phyloP scores from a whole-genome alignment of 331 rosid species.

The Acacia pycnantha region DNA sequence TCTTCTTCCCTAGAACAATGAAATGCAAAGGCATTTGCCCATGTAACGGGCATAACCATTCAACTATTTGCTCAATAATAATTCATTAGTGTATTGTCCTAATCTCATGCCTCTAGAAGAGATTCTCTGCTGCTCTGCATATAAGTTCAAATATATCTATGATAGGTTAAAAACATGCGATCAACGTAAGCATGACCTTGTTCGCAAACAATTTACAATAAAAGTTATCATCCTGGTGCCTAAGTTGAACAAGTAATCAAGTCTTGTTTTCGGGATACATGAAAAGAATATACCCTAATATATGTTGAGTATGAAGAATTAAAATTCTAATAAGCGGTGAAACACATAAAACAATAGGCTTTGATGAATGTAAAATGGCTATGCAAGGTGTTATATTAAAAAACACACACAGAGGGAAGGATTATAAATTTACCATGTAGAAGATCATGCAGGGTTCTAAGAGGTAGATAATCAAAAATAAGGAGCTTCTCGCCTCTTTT shows the following conservation, averaged over 20 bases:
- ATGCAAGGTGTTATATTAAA: not conserved
- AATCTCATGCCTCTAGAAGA: not conserved
- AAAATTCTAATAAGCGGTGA: not conserved
- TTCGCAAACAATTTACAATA: not conserved
- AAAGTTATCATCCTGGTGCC: not conserved
- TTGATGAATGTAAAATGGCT: conserved; percentile 7
- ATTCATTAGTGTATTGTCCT: not conserved
- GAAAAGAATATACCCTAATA: not conserved
- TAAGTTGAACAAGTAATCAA: not conserved
- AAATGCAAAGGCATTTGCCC: not conserved
- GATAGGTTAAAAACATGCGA: not conserved
- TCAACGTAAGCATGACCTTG: not conserved
- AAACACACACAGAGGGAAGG: not conserved
- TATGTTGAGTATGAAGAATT: not conserved
- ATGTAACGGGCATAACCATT: not conserved
- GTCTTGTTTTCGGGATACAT: not conserved
- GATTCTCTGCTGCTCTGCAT: not conserved
- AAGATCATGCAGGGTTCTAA: conserved; percentile 73
- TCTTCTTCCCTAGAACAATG: not conserved
- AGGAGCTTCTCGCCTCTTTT: conserved; percentile 98
- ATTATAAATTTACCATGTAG: conserved; percentile 56
- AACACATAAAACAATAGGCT: not conserved
- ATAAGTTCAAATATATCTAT: not conserved
- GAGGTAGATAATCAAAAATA: conserved; percentile 79
- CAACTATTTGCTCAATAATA: not conserved